Base-by-base conservation (phyloP, 495 filamentous ascomycete species). In the Lentithecium fluviatile region DNA sequence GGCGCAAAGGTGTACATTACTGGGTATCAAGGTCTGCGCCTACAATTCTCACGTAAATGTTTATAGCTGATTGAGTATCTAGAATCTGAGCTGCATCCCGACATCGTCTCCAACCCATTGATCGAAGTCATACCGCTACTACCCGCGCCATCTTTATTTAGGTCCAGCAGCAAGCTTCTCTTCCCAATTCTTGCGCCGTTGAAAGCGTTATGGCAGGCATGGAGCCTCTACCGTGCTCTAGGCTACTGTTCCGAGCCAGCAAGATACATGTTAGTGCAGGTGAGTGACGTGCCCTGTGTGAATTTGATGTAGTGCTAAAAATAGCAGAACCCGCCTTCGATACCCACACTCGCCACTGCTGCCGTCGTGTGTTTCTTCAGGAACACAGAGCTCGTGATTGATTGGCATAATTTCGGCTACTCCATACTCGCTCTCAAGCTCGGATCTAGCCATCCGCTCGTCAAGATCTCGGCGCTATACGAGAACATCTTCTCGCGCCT, bases 321-420 rank as follows among this genome's bases (percentile, higher is more conserved):
- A 0, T 3, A 48, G 10, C 74, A 98, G 79, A 99, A 97, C 74
- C 94, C 94, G 5, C 94, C 94, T 4, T 91, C 92, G 0, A 96
- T 99, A 64, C 94, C 94, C 4, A 94, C 90, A 0, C 80, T 99
- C 4, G 80, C 84, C 24, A 76, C 97, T 47, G 85, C 91, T 2
- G 77, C 83, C 12, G 53, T 91, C 10, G 76, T 88, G 49, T 91
- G 88, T 69, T 84, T 83, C 68, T 75, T 95, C 52, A 88, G 95
- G 40, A 85, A 89, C 58, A 93, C 88, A 23, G 81, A 80, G 56
- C 82, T 97, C 2, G 79, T 97, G 36, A 90, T 97, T 56, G 94
- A 99, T 75, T 99, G 94, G 94, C 94, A 99, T 77, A 99, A 99
- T 73, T 96, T 96, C 73, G 93, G 94, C 61, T 96, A 90, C 79